Evolutionary conservation across 2,329 filamentous ascomycete species (phyloP), one percentile per base, ranked within the genome.

Genomic region (Alternaria gansuensis): DNA sequence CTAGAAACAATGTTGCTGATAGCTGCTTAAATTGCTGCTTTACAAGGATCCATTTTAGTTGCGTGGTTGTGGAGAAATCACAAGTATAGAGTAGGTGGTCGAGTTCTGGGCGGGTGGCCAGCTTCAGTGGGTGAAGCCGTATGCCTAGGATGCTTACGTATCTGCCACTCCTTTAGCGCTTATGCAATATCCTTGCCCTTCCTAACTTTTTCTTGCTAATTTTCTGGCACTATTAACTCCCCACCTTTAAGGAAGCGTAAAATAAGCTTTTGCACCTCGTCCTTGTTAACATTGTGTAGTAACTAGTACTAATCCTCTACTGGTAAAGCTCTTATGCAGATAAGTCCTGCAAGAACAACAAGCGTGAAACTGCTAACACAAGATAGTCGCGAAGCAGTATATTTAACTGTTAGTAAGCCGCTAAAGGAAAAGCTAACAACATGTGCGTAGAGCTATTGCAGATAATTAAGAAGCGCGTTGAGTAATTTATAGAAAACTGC

Each of bases 341-440:
- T 58, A 1, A 84, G 64, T 0, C 83, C 83, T 0, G 81, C 82
- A 0, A 83, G 82, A 0, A 83, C 82, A n/a, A 85, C 67, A 0
- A 84, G 70, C 0, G 71, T 70, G 46, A 81, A 74, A 13, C 72
- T 79, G 10, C 60, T 54, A 5, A 79, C 78, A 0, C 71, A 66
- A 7, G 62, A 48, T 0, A 75, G 59, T 8, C 75, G 66, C 3
- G 66, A 63, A 0, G 73, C 71, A 0, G 76, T 72, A 46, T 82
- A 85, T 0, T 75, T 75, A 0, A 75, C 76, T 0, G 78, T 74
- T 0, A 79, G 69, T 0, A 76, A 69, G 1, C 74, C 82, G 10
- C 84, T 84, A 50, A 85, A 84, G 0, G 83, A 85, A 63, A 75
- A 86, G 0, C 83, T 82, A 0, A 86, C 53, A 0, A 85, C 48